phyloP scores from a whole-genome alignment of 805 yeast genomes.

The Wickerhamiella kurtzmanii region DNA sequence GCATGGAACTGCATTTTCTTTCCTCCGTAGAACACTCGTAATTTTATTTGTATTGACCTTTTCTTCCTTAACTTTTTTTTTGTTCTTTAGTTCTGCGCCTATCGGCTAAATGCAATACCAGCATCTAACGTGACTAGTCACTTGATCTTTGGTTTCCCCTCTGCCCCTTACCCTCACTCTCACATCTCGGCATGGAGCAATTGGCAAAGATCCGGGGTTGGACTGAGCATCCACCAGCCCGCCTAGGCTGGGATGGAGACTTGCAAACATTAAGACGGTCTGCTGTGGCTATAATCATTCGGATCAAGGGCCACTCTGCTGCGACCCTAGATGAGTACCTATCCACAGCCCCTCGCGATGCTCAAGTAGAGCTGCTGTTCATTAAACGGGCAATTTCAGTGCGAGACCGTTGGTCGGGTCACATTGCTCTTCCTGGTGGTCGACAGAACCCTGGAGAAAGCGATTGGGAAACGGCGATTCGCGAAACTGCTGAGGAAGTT shows the following conservation, averaged over 20 bases:
- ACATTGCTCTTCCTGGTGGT: conserved; percentile 31
- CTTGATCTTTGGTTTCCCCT: neutral
- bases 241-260: neutral
- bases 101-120: no score
- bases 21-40: neutral
- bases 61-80: no score
- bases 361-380: conserved; percentile 24
- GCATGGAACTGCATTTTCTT: neutral
- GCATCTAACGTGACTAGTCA: neutral
- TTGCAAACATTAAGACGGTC: neutral
- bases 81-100: no score
- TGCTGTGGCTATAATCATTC: neutral
- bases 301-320: conserved; percentile 1
- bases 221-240: conserved; percentile 1
- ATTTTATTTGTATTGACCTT: neutral
- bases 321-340: conserved; percentile 1
- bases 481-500: conserved; percentile 30
- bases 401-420: conserved; percentile 31
- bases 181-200: neutral
- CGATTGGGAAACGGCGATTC: conserved; percentile 24
- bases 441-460: conserved; percentile 26
- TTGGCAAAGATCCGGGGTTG: neutral
- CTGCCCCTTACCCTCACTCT: neutral
- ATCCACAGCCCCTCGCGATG: neutral
- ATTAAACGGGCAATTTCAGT: conserved; percentile 27